Percentiles rank a stretch among this genome's conserved stretches.
Conservation (phyloP, 75 land plant species). For the Sequoia sempervirens region DNA sequence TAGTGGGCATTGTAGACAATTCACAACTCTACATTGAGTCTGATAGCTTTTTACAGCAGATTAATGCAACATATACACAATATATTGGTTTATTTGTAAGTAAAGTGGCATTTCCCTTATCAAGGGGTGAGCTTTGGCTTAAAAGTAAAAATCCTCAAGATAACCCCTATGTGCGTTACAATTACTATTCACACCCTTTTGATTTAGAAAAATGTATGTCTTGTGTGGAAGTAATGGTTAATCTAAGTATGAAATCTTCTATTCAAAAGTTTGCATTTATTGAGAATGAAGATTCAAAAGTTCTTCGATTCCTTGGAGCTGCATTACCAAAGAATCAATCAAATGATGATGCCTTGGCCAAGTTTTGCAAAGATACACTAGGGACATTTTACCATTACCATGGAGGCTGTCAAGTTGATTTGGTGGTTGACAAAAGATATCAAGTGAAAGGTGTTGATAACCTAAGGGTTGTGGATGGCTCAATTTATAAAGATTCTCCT, state of each 20-base stretch:
- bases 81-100: too few species aligned
- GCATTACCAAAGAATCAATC: conserved; percentile 19
- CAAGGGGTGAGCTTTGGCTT: not conserved
- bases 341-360: conserved; percentile 21
- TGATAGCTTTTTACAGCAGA: not conserved
- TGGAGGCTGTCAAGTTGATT: conserved; percentile 62
- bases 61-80: not conserved
- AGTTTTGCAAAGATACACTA: conserved; percentile 48
- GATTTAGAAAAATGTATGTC: not conserved
- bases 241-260: not conserved
- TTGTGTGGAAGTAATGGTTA: not conserved
- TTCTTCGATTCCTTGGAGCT: conserved; percentile 35
- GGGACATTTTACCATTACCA: conserved; percentile 80
- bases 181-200: not conserved
- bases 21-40: not conserved
- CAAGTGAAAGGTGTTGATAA: conserved; percentile 47
- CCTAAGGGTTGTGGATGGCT: conserved; percentile 68
- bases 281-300: not conserved
- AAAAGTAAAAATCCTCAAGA: not conserved
- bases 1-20: not conserved
- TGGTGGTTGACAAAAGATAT: conserved; percentile 44
- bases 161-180: not conserved
- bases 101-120: not conserved
- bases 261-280: not conserved
- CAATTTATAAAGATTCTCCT: conserved; percentile 43